phyloP scores from a whole-genome alignment of 176 grass and related monocot species.

The Juncus effusus region DNA sequence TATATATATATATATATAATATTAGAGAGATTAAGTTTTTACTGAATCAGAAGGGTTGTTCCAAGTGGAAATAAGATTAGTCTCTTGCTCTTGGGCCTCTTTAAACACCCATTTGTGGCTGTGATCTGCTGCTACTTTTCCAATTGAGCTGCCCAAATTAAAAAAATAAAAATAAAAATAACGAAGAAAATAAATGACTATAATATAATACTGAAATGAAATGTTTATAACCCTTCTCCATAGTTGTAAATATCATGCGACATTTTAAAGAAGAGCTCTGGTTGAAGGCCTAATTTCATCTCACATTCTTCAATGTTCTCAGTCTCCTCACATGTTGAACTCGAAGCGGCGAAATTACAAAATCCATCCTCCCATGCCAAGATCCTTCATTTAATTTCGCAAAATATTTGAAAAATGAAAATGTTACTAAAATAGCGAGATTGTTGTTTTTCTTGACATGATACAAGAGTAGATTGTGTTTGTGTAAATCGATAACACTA shows the following conservation, averaged over 20 bases:
- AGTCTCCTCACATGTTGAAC: slow-evolving; percentile 45
- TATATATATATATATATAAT: too few relatives aligned
- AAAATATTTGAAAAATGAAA: background rate
- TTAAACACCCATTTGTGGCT: slow-evolving; percentile 98
- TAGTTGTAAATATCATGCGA: slow-evolving; percentile 99
- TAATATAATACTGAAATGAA: background rate
- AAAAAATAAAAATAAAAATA: background rate
- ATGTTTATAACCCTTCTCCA: slow-evolving; percentile 59
- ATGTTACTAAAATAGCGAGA: background rate
- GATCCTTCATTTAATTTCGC: slow-evolving; percentile 49
- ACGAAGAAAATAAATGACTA: background rate
- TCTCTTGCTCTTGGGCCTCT: slow-evolving; percentile 63
- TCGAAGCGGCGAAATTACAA: slow-evolving; percentile 83
- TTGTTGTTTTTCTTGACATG: too few relatives aligned
- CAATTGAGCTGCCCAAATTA: slow-evolving; percentile 58
- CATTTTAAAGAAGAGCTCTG: slow-evolving; percentile 99
- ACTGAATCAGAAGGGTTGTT: slow-evolving; percentile 89
- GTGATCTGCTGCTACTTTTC: slow-evolving; percentile 98
- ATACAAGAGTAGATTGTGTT: too few relatives aligned
- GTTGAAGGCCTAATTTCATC: slow-evolving; percentile 49
- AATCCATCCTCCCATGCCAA: slow-evolving; percentile 96
- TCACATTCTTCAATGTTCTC: slow-evolving; percentile 34
- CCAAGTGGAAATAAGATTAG: slow-evolving; percentile 70
- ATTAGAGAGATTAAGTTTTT: slow-evolving; percentile 12
- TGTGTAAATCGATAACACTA: too few relatives aligned